Evolutionary conservation across 768 basidiomycete genomes (phyloP), one percentile per base, ranked within the genome.

Genomic region (Termitomyces sp.): DNA sequence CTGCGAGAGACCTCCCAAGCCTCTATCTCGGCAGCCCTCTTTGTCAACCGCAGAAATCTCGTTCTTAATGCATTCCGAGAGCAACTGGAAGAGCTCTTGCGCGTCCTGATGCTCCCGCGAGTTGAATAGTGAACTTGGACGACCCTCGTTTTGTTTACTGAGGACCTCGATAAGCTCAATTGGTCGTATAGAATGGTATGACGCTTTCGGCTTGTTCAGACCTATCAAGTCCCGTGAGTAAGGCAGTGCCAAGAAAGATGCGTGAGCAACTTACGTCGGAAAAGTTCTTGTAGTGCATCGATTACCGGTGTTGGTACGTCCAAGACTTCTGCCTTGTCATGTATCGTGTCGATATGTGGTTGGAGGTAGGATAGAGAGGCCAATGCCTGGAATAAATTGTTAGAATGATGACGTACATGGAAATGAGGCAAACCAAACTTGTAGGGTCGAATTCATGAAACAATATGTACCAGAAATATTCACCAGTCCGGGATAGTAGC

Each of bases 51-150:
- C 81, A 2, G 74, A 67, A n/a, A 86, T 79, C 69, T 98, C 96
- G 59, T 86, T 87, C 72, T 92, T 92, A 63, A 98, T 79, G 53
- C 86, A 90, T 69, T 95, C 94, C 1, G 94, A 89, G 9, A 98
- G 76, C 32, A 98, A 85, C 64, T 96, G 88, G 74, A 97, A 98
- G n/a, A 98, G 80, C 68, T 98, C 96, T 67, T 98, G 96, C 5
- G 96, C 96, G 69, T 98, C 96, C 74, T 98, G 96, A 69, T 98
- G 96, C 68, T 97, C 94, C 13, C 92, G 86, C 1, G 93, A 93
- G 62, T 85, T 84, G 70, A 96, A 87, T 12, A 94, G 78, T 0
- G 87, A 79, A 63, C 80, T 80, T 61, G 76, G 66, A 61, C 80
- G 81, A 50, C 80, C 80, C 34, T 76, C 70, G 37, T 80, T 74